Conservation (phyloP, 108 stramenopile species). For the Heterococcus sp. region DNA sequence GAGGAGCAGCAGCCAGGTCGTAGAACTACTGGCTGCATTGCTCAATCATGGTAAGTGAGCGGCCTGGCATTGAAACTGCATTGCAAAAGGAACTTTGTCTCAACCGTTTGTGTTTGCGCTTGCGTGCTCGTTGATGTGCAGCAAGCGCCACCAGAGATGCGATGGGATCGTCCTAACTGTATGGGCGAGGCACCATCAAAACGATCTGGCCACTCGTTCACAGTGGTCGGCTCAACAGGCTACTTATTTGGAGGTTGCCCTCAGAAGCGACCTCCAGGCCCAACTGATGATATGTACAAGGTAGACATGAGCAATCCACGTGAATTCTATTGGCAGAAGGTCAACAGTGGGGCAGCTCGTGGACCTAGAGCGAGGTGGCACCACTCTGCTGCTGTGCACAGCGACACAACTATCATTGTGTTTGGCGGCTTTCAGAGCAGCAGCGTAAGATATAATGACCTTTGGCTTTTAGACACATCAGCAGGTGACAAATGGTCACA, state of each 20-base stretch:
- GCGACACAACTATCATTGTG: constrained; percentile 40
- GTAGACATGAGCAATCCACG: constrained; percentile 63
- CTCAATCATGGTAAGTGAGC: constrained; percentile 5
- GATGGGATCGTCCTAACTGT: constrained; percentile 61
- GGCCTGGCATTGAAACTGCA: not conserved
- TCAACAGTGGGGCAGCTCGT: not conserved
- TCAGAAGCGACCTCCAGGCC: constrained; percentile 58
- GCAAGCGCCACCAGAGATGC: constrained; percentile 51
- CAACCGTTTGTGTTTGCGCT: not conserved
- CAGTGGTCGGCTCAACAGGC: constrained; percentile 53
- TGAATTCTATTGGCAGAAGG: constrained; percentile 42
- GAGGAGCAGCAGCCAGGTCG: no score
- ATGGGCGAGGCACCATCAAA: constrained; percentile 67
- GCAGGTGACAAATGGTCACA: constrained; percentile 59
- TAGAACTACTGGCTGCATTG: not conserved
- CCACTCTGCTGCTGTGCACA: constrained; percentile 61
- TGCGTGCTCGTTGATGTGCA: not conserved
- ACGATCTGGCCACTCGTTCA: constrained; percentile 74
- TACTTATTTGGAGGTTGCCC: constrained; percentile 70
- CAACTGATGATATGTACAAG: constrained; percentile 69
- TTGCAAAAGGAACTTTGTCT: not conserved
- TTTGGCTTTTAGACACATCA: constrained; percentile 67
- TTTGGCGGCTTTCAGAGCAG: constrained; percentile 69
- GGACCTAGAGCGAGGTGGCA: constrained; percentile 64
- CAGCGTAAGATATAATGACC: constrained; percentile 63